A percentile compares a stretch with the other conserved stretches of the same genome.
These are phyloP conservation scores for Rhizodiscina lignyota DNA, from an alignment of 495 filamentous ascomycete genomes.

Conservation along the genomic window DNA sequence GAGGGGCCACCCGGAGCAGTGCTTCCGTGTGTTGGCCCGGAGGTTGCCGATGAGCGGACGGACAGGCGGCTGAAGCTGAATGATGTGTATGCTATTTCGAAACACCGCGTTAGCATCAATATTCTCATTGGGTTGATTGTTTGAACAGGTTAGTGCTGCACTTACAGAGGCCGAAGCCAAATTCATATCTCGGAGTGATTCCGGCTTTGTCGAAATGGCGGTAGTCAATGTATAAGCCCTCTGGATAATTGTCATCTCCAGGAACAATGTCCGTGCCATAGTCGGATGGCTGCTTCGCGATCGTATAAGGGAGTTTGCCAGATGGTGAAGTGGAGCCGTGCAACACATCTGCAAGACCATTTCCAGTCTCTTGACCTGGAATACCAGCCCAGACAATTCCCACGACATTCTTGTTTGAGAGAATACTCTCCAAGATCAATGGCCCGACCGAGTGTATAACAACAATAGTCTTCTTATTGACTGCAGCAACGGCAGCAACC, in stretches of 20 bases:
- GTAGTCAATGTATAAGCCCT: conserved; percentile 37
- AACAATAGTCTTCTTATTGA: conserved; percentile 15
- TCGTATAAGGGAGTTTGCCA: conserved; percentile 17
- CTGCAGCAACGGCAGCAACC: conserved; percentile 18
- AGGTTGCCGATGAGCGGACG: conserved; percentile 6
- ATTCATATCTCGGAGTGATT: conserved; percentile 30
- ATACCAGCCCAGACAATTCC: conserved; percentile 16
- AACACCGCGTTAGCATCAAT: background rate
- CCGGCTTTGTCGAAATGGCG: conserved; percentile 29
- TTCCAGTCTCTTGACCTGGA: conserved; percentile 15
- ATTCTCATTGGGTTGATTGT: background rate
- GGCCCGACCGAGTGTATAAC: conserved; percentile 15
- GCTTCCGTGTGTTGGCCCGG: conserved; percentile 6
- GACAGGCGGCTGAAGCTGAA: conserved; percentile 18
- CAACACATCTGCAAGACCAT: conserved; percentile 15
- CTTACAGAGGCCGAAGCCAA: conserved; percentile 28
- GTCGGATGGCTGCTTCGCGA: conserved; percentile 12
- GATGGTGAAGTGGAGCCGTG: conserved; percentile 11
- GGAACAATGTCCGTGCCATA: conserved; percentile 9
- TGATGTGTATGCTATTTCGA: conserved; percentile 16
- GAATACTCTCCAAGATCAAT: conserved; percentile 10
- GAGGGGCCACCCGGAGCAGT: conserved; percentile 7
- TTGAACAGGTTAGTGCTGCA: conserved; percentile 64
- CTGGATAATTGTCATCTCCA: conserved; percentile 23
- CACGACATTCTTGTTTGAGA: conserved; percentile 11